phyloP scores from a whole-genome alignment of 306 rosid species.

The Fragaria nilgerrensis region DNA sequence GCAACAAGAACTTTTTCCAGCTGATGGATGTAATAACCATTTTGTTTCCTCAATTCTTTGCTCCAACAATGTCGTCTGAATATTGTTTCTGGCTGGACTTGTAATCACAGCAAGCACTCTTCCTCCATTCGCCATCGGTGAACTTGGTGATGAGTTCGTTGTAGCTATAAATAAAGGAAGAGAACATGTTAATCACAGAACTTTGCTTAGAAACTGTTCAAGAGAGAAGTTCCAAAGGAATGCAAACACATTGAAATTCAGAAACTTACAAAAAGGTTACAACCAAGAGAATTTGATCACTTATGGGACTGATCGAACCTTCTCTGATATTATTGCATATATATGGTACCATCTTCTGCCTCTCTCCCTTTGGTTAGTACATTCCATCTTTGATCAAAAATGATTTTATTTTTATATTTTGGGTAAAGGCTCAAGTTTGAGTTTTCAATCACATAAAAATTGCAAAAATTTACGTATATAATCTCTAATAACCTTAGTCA shows the following conservation, averaged over 20 bases:
- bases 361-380: neutral
- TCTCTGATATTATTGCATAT: neutral
- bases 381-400: no score
- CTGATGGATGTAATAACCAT: slow-evolving; percentile 7
- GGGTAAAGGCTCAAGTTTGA: no score
- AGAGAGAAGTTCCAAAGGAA: neutral
- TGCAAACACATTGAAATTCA: neutral
- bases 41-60: neutral
- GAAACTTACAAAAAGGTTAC: neutral
- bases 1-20: slow-evolving; percentile 39
- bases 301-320: neutral
- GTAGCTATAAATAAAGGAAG: neutral
- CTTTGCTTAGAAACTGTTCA: no score
- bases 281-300: neutral
- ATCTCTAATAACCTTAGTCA: no score
- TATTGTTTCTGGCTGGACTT: no score
- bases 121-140: neutral
- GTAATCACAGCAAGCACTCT: no score
- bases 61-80: neutral
- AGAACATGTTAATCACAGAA: neutral
- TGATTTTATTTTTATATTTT: no score
- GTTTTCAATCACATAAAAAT: no score
- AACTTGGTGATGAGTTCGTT: neutral
- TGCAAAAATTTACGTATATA: no score
- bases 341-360: neutral